Conservation (phyloP, 2,329 filamentous ascomycete species). For the Fusarium cicatricum region DNA sequence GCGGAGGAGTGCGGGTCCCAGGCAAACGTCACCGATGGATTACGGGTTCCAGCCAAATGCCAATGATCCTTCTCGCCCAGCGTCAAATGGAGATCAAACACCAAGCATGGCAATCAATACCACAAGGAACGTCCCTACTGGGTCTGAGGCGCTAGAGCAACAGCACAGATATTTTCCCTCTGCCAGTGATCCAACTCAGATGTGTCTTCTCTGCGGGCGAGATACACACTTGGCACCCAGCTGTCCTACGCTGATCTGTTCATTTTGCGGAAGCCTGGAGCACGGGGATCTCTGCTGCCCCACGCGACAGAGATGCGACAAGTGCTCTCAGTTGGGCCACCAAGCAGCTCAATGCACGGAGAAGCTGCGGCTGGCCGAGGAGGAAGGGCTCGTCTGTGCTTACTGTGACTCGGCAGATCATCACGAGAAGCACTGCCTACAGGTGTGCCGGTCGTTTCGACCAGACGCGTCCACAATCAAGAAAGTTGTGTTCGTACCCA, state of each 20-base stretch:
- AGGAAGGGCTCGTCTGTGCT: conserved; percentile 66
- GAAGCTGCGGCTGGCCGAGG: conserved; percentile 60
- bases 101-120: conserved; percentile 19
- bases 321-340: conserved; percentile 72
- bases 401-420: conserved; percentile 66
- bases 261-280: conserved; percentile 54
- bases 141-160: conserved; percentile 48
- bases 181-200: conserved; percentile 50
- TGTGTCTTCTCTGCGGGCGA: conserved; percentile 62
- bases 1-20: neutral
- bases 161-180: conserved; percentile 62
- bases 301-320: conserved; percentile 58
- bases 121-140: conserved; percentile 37
- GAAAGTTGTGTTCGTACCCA: conserved; percentile 59
- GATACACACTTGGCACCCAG: conserved; percentile 54
- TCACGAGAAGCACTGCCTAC: conserved; percentile 65
- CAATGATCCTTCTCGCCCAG: neutral
- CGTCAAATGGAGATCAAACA: conserved; percentile 1
- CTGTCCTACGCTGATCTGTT: conserved; percentile 59
- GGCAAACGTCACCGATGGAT: neutral
- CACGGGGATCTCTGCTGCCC: conserved; percentile 64
- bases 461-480: conserved; percentile 51
- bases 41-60: conserved; percentile 18
- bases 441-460: conserved; percentile 67
- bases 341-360: conserved; percentile 59